Conservation (phyloP, 306 rosid species). For the Sindora glabra region DNA sequence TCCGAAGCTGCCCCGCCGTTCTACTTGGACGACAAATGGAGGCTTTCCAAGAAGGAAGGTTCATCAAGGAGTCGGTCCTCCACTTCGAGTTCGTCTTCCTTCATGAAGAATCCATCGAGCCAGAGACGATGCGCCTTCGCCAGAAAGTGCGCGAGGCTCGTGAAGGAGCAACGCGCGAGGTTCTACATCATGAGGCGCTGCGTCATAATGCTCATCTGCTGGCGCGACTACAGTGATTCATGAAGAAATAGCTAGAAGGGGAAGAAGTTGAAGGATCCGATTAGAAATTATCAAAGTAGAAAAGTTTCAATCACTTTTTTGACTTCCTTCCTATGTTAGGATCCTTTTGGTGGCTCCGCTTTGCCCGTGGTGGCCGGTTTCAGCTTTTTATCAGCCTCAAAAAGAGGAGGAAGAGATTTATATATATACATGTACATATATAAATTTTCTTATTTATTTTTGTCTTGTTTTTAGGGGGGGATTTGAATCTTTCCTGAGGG, state of each 20-base stretch:
- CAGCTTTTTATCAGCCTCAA: background rate
- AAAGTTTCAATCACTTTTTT: conserved; percentile 20
- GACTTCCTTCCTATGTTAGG: background rate
- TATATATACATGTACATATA: conserved; percentile 33
- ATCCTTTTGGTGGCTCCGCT: conserved; percentile 5
- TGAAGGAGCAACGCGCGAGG: conserved; percentile 81
- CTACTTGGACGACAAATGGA: conserved; percentile 85
- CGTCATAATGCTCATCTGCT: conserved; percentile 82
- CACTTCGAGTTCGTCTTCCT: conserved; percentile 15
- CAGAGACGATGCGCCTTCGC: conserved; percentile 59
- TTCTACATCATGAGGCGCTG: conserved; percentile 90
- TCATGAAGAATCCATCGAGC: conserved; percentile 49
- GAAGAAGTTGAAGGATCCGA: background rate
- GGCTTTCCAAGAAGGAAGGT: conserved; percentile 68
- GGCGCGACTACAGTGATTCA: conserved; percentile 79
- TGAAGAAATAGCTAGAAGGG: background rate
- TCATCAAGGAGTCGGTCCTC: conserved; percentile 55
- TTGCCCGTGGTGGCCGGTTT: background rate
- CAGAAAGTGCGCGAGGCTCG: conserved; percentile 71
- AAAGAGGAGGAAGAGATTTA: conserved; percentile 4
- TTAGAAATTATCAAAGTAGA: background rate
- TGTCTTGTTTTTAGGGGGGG: conserved; percentile 9
- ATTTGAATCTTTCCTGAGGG: conserved; percentile 14
- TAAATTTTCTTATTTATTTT: background rate
- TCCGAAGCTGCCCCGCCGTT: conserved; percentile 26